Evolutionary conservation across 2,329 filamentous ascomycete species (phyloP).

Genomic region (Nemania sp.): DNA sequence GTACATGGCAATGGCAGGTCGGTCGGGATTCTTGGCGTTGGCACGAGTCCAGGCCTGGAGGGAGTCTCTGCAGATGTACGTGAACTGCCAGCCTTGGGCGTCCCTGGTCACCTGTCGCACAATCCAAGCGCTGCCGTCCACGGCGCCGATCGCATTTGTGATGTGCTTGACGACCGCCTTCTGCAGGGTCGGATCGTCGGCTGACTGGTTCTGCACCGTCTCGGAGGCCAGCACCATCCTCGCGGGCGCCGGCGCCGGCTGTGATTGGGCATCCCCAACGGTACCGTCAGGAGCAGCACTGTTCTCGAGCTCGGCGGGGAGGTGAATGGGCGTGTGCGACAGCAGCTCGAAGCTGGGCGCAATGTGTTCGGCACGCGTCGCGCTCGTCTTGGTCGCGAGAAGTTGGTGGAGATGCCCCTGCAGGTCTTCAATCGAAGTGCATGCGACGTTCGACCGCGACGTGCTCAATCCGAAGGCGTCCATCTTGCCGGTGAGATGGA

Average conservation of each 20-base stretch:
- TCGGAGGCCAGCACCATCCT: slow-evolving; percentile 51
- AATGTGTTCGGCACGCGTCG: slow-evolving; percentile 55
- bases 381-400: slow-evolving; percentile 48
- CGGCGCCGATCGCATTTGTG: slow-evolving; percentile 45
- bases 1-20: slow-evolving; percentile 52
- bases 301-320: slow-evolving; percentile 46
- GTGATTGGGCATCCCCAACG: slow-evolving; percentile 33
- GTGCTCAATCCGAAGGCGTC: slow-evolving; percentile 39
- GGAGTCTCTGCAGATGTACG: slow-evolving; percentile 58
- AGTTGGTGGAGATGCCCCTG: slow-evolving; percentile 48
- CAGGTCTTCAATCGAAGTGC: slow-evolving; percentile 50
- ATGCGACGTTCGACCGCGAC: slow-evolving; percentile 37
- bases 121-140: slow-evolving; percentile 55
- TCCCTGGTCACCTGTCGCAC: slow-evolving; percentile 49
- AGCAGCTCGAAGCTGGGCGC: slow-evolving; percentile 52
- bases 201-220: slow-evolving; percentile 52
- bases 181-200: slow-evolving; percentile 53
- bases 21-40: slow-evolving; percentile 46
- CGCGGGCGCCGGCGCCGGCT: slow-evolving; percentile 35
- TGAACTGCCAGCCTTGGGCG: slow-evolving; percentile 56
- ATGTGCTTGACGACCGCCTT: slow-evolving; percentile 54
- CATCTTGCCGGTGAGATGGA: slow-evolving; percentile 25
- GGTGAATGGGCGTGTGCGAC: slow-evolving; percentile 47
- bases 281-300: slow-evolving; percentile 37
- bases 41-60: slow-evolving; percentile 54